Evolutionary conservation across 2,329 filamentous ascomycete genomes (phyloP), one percentile per base, ranked within the genome.

Genomic region (Leptographium flavum): DNA sequence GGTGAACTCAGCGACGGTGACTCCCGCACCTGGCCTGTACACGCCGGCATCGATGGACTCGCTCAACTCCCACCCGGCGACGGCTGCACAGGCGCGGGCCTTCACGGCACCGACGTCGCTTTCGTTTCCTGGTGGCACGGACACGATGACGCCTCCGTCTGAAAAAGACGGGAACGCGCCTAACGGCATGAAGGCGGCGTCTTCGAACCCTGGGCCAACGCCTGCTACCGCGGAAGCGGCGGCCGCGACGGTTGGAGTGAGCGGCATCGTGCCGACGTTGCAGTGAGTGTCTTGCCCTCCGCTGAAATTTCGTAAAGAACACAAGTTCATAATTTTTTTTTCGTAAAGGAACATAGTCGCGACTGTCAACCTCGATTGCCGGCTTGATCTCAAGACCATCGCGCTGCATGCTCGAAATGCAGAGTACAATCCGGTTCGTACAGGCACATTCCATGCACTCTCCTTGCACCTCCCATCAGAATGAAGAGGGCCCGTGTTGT

Each of bases 321-420:
- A 45, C 25, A 31, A 47, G 46, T 52, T 52, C 47, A 52, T 52
- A 39, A 35, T 46, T 46, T 48, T 43, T 48, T 23, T 44, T 35
- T 43, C 46, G 47, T 47, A 49, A 87, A 93, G 87, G 81, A 95
- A 96, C 71, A 95, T 96, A 70, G 90, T 98, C 66, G 92, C 92
- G 55, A 98, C 92, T 56, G 92, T 98, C 72, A 98, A 98, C 66
- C 77, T 96, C 61, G 87, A 94, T 72, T 95, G 90, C 69, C 88
- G 92, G 58, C 72, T 96, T 69, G 92, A 98, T 64, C 76, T 98
- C 56, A 98, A 98, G 83, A 98, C 92, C 58, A 98, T 98, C 63
- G 92, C 92, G 57, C 76, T 98, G 63, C 92, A 98, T 67, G 92
- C 92, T 53, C 82, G 92, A 67, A 98, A 98, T 65, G 92, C 92